Conservation (phyloP, 768 basidiomycete species). For the Podaxis sp. region DNA sequence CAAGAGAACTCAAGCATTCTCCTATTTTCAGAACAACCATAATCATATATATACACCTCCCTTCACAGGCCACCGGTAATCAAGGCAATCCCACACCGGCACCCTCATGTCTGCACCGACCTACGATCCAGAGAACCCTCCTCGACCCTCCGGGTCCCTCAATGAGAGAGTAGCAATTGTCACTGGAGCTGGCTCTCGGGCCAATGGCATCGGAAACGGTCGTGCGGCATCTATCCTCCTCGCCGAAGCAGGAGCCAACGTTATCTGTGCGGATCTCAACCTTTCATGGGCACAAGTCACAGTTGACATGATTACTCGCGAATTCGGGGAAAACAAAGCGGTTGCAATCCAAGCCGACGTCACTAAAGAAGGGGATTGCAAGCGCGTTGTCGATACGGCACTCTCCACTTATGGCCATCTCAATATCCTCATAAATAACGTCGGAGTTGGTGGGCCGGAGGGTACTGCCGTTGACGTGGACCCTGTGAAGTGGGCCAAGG, state of each 20-base stretch:
- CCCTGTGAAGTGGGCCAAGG: constrained; percentile 33
- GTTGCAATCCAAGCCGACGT: constrained; percentile 37
- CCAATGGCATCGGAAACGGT: constrained; percentile 41
- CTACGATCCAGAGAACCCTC: constrained; percentile 27
- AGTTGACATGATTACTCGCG: constrained; percentile 36
- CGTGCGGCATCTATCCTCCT: constrained; percentile 41
- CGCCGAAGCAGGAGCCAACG: constrained; percentile 38
- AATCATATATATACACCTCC: too few relatives aligned
- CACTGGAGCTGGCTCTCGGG: constrained; percentile 41
- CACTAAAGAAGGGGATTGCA: constrained; percentile 33
- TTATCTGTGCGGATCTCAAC: constrained; percentile 38
- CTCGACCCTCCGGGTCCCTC: constrained; percentile 33
- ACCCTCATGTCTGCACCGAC: constrained; percentile 12
- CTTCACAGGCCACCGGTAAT: not conserved
- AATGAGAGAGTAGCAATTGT: constrained; percentile 38
- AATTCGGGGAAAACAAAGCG: constrained; percentile 34
- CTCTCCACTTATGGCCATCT: constrained; percentile 36
- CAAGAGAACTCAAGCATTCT: not conserved
- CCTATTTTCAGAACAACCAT: not conserved
- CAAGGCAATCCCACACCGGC: not conserved
- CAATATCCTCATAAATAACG: constrained; percentile 44
- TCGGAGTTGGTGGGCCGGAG: constrained; percentile 37
- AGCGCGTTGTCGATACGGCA: constrained; percentile 33
- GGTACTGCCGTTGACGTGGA: constrained; percentile 41
- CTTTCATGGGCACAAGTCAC: constrained; percentile 36